Base-by-base conservation (phyloP, 176 grass and related monocot genomes). In the Eleusine coracana region DNA sequence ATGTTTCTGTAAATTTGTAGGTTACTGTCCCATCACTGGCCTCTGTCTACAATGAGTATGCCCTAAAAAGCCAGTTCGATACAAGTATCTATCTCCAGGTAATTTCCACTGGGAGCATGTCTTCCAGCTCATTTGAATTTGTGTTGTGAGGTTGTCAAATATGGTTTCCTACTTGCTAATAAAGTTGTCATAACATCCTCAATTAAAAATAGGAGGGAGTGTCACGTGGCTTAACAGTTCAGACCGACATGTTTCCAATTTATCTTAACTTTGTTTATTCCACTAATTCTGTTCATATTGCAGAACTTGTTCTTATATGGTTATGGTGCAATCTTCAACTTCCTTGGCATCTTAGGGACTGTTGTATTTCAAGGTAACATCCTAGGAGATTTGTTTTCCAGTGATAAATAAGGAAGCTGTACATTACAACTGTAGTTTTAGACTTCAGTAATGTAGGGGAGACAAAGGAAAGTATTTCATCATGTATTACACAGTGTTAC, bases 21-120 rank as follows among this genome's bases (percentile, higher is more conserved):
- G 83, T 99, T 75, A 96, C 93, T 71, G 96, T 99, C 73, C 96
- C 96, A 74, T 99, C 96, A 1, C 38, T 99, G 82, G 96, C 96
- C 54, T 99, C 96, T 66, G 96, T 99, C 74, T 99, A 87, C 83
- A 99, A 99, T 73, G 96, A 99, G 67, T 99, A 96, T 76, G 96
- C 96, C 73, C 86, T 99, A 50, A 99, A 99, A 90, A 99, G 96
- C 66, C 96, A 99, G 86, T 99, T 92, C 1, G 96, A 99, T 39
- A 99, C 96, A 60, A 99, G 83, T 77, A 99, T 99, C 44, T 99
- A 99, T 88, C 93, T 99, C 71, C 93, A 99, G 96, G 96, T 99
- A 21, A 74, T 72, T 74, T 86, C 5, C 34, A 40, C 61, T 86
- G 74, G 46, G 80, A 73, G 28, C 29, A 68, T 74, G 37, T 25